Evolutionary conservation across 768 basidiomycete genomes (phyloP).

Genomic region (Mycena vulgaris): DNA sequence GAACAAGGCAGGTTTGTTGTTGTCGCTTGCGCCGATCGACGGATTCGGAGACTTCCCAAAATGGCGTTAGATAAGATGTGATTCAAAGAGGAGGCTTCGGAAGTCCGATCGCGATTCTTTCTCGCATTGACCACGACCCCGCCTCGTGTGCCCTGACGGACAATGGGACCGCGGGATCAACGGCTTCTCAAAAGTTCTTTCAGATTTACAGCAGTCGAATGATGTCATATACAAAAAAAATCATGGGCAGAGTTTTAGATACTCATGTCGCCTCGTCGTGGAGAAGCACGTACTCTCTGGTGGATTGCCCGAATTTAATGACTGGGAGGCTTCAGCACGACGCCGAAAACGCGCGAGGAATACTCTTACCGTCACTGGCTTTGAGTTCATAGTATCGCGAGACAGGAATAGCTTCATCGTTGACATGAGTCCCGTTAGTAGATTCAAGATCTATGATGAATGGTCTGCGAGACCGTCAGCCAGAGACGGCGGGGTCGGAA

Average conservation of each 20-base stretch:
- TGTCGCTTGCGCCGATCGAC: conserved; percentile 5
- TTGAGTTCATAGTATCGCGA: conserved; percentile 91
- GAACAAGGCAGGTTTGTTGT: conserved; percentile 26
- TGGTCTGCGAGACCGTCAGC: conserved; percentile 67
- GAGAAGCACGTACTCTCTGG: conserved; percentile 87
- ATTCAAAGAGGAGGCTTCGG: not conserved
- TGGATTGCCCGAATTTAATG: conserved; percentile 88
- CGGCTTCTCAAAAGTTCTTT: not conserved
- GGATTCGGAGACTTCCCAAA: conserved; percentile 1
- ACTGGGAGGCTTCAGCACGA: conserved; percentile 60
- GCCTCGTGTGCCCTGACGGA: conserved; percentile 1
- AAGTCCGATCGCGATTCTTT: conserved; percentile 17
- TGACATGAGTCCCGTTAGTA: conserved; percentile 96
- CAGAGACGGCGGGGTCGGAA: not conserved
- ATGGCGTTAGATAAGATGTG: conserved; percentile 1
- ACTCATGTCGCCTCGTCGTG: conserved; percentile 78
- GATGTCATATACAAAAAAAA: conserved; percentile 21
- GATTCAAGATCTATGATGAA: conserved; percentile 98
- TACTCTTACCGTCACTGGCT: conserved; percentile 78
- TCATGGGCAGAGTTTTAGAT: conserved; percentile 16
- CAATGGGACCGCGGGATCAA: not conserved
- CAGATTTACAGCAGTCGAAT: conserved; percentile 15
- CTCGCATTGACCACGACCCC: conserved; percentile 24
- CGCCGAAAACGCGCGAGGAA: conserved; percentile 11
- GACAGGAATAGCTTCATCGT: conserved; percentile 86